phyloP scores from a whole-genome alignment of 805 yeast species.

The Pichia membranifaciens region DNA sequence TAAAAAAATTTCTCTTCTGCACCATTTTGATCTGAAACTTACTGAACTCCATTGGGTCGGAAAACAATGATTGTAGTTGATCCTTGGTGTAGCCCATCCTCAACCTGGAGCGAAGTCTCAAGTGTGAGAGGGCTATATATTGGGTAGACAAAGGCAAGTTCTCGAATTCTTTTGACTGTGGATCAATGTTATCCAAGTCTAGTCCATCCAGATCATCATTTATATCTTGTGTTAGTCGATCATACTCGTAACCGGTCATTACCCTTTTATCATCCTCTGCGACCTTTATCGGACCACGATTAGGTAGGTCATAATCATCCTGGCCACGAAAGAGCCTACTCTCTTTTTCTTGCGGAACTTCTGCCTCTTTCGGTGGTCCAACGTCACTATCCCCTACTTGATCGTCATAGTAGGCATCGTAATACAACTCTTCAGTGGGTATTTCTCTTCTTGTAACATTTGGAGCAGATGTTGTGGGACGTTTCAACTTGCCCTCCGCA shows the following conservation, averaged over 20 bases:
- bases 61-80: constrained; percentile 78
- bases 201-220: constrained; percentile 62
- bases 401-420: constrained; percentile 35
- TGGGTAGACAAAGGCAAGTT: constrained; percentile 79
- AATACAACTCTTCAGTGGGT: constrained; percentile 24
- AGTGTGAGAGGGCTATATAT: constrained; percentile 78
- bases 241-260: constrained; percentile 66
- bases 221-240: constrained; percentile 49
- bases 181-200: constrained; percentile 71
- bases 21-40: constrained; percentile 91
- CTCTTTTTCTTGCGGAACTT: constrained; percentile 15
- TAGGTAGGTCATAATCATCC: constrained; percentile 87
- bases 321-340: constrained; percentile 39
- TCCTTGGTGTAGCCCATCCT: constrained; percentile 93
- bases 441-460: constrained; percentile 7
- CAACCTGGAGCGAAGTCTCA: constrained; percentile 77
- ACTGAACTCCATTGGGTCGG: constrained; percentile 84
- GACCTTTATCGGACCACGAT: constrained; percentile 40
- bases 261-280: constrained; percentile 63
- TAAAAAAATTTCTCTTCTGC: constrained; percentile 80
- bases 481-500: constrained; percentile 29
- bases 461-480: not conserved
- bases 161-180: constrained; percentile 71
- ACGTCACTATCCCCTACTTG: constrained; percentile 11
- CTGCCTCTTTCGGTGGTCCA: not conserved